Percentiles rank a stretch among this genome's conserved stretches.
phyloP scores from a whole-genome alignment of 257 asterid genomes.

The Petunia secreta region DNA sequence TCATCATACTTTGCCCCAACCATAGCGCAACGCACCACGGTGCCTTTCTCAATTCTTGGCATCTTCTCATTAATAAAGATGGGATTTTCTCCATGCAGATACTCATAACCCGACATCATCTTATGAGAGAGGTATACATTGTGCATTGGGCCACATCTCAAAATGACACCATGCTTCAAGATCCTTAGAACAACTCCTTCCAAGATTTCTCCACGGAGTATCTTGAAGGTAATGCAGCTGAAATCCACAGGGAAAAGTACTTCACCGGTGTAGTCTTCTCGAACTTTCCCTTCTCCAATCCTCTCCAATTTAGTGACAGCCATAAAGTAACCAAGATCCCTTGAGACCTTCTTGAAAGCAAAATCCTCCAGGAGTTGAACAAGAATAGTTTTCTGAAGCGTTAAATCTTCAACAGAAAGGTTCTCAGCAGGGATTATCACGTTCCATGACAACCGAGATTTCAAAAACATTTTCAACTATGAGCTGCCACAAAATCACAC shows the following conservation, averaged over 20 bases:
- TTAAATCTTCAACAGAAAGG: conserved; percentile 58
- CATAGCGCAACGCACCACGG: conserved; percentile 50
- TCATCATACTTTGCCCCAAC: conserved; percentile 62
- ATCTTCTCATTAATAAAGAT: conserved; percentile 47
- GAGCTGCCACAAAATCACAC: not conserved
- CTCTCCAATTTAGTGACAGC: conserved; percentile 72
- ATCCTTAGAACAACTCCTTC: conserved; percentile 65
- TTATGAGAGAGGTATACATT: conserved; percentile 59
- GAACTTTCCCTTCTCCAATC: conserved; percentile 64
- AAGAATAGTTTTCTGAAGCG: conserved; percentile 63
- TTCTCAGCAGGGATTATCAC: conserved; percentile 59
- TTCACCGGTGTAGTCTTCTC: conserved; percentile 52
- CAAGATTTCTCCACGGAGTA: conserved; percentile 69
- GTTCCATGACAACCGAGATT: conserved; percentile 63
- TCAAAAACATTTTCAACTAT: conserved; percentile 53
- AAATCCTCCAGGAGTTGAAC: conserved; percentile 60
- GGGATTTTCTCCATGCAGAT: conserved; percentile 60
- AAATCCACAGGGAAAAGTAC: conserved; percentile 68
- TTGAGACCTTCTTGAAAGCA: conserved; percentile 59
- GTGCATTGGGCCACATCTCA: conserved; percentile 63
- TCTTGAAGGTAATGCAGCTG: conserved; percentile 78
- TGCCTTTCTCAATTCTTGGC: conserved; percentile 49
- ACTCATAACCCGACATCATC: conserved; percentile 60
- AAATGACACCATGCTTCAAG: conserved; percentile 64
- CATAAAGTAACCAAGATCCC: conserved; percentile 62